Conservation (phyloP, 768 basidiomycete species). For the Xerocomus spinulosus region DNA sequence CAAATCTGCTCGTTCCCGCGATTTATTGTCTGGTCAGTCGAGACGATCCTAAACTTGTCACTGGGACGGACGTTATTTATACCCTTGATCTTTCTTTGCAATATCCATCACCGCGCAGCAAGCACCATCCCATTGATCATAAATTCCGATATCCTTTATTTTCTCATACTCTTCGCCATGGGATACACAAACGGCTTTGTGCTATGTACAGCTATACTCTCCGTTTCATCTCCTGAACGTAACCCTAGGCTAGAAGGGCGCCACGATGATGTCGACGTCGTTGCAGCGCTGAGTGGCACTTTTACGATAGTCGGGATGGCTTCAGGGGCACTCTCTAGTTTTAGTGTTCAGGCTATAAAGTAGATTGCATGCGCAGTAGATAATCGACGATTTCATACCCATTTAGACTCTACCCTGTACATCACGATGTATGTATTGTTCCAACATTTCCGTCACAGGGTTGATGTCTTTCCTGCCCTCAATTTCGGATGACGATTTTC, state of each 20-base stretch:
- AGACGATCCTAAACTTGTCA: conserved; percentile 57
- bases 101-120: conserved; percentile 51
- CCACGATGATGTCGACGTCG: conserved; percentile 76
- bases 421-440: not conserved
- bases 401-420: not conserved
- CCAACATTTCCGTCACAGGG: not conserved
- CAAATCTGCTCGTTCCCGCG: conserved; percentile 58
- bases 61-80: conserved; percentile 72
- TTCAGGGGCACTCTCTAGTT: conserved; percentile 71
- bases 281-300: conserved; percentile 75
- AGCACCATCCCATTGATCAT: conserved; percentile 38
- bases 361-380: not conserved
- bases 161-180: conserved; percentile 63
- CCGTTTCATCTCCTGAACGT: conserved; percentile 71
- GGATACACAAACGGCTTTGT: conserved; percentile 76
- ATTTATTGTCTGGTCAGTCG: conserved; percentile 62
- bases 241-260: conserved; percentile 64
- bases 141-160: conserved; percentile 69
- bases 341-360: conserved; percentile 56
- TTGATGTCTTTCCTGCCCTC: no score
- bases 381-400: not conserved
- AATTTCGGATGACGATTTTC: no score
- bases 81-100: conserved; percentile 80
- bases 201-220: conserved; percentile 73
- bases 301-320: conserved; percentile 71